Evolutionary conservation across 2,329 filamentous ascomycete species (phyloP).

Genomic region (Alternaria gaisen): DNA sequence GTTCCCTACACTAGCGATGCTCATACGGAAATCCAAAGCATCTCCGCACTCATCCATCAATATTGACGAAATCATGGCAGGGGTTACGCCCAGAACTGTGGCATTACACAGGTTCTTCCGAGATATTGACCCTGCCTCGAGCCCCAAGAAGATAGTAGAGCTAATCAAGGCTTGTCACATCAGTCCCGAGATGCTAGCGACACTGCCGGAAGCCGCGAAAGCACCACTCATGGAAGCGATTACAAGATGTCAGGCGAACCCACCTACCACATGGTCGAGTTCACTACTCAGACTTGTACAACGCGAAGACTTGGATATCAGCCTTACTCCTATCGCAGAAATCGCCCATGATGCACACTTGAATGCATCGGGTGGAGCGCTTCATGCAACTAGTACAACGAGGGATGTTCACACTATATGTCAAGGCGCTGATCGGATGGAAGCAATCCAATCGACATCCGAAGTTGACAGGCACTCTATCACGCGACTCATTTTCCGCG

Average conservation of each 20-base stretch:
- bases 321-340: conserved; percentile 28
- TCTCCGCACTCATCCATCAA: conserved; percentile 50
- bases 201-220: conserved; percentile 84
- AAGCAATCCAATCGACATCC: conserved; percentile 77
- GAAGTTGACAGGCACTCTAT: conserved; percentile 84
- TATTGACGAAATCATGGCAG: conserved; percentile 46
- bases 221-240: conserved; percentile 85
- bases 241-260: conserved; percentile 81
- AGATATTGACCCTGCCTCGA: conserved; percentile 47
- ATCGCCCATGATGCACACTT: conserved; percentile 37
- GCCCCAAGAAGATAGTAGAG: conserved; percentile 72
- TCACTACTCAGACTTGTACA: conserved; percentile 78
- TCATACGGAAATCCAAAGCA: conserved; percentile 49
- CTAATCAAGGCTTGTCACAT: conserved; percentile 76
- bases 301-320: conserved; percentile 76
- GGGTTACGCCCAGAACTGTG: conserved; percentile 63
- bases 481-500: conserved; percentile 86
- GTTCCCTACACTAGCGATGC: conserved; percentile 50
- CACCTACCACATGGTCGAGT: conserved; percentile 78
- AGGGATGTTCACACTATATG: conserved; percentile 83
- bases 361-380: conserved; percentile 18
- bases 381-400: conserved; percentile 28
- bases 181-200: conserved; percentile 73
- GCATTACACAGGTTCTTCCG: conserved; percentile 75
- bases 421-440: conserved; percentile 68